Conservation (phyloP, 345 rosid species). For the Eucalyptus decipiens region DNA sequence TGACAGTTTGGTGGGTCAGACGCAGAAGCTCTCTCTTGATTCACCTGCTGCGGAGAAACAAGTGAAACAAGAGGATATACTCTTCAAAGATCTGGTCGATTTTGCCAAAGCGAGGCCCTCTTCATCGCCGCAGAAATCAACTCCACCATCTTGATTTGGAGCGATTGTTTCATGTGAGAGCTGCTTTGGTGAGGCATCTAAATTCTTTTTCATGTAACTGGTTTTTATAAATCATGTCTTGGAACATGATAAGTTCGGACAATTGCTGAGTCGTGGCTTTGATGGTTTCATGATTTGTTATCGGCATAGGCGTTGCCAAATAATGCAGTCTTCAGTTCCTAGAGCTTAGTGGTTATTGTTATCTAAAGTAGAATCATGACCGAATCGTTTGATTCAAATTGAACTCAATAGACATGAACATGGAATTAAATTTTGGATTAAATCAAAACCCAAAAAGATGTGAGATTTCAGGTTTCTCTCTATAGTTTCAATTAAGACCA, state of each 20-base stretch:
- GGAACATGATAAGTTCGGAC: background rate
- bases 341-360: background rate
- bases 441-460: background rate
- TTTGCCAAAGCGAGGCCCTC: constrained; percentile 33
- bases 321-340: background rate
- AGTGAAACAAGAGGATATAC: constrained; percentile 69
- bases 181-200: background rate
- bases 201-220: background rate
- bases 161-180: background rate
- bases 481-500: background rate
- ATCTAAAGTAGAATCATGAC: background rate
- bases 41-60: constrained; percentile 27
- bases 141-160: background rate
- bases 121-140: background rate
- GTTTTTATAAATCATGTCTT: background rate
- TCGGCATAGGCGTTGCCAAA: background rate
- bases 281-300: background rate
- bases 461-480: background rate
- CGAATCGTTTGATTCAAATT: background rate
- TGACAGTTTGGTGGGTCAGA: constrained; percentile 49
- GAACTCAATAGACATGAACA: background rate
- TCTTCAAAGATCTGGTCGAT: constrained; percentile 86
- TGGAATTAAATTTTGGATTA: background rate
- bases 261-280: background rate
- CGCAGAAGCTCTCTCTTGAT: constrained; percentile 58